phyloP scores from a whole-genome alignment of 2,329 filamentous ascomycete species.

The Talaromyces amestolkiae region DNA sequence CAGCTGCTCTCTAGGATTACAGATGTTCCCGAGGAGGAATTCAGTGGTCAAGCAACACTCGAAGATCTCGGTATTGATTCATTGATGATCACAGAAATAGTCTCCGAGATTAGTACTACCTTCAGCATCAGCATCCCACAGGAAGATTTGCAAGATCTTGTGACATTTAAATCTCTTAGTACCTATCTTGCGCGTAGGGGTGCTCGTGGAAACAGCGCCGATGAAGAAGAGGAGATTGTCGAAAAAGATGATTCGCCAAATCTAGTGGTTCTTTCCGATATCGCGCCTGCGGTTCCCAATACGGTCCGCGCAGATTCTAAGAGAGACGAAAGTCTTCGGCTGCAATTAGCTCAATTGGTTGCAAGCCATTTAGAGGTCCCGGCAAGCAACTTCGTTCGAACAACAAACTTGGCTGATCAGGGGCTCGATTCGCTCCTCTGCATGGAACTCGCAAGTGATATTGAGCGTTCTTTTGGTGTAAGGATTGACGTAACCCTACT shows the following conservation, averaged over 20 bases:
- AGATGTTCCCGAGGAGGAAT: background rate
- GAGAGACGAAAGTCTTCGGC: background rate
- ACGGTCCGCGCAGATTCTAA: background rate
- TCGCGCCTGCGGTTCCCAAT: background rate
- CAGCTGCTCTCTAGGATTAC: background rate
- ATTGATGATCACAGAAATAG: slow-evolving; percentile 24
- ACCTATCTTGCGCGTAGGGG: background rate
- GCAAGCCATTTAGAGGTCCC: background rate
- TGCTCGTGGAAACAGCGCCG: background rate
- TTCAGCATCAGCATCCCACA: background rate
- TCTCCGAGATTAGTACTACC: background rate
- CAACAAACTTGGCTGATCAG: background rate
- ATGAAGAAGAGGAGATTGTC: background rate
- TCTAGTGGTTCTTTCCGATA: background rate
- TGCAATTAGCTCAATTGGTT: background rate
- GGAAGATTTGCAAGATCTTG: background rate
- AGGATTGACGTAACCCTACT: background rate
- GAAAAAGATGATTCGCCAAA: background rate
- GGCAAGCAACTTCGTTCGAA: background rate
- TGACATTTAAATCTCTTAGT: background rate
- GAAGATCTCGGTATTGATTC: slow-evolving; percentile 34
- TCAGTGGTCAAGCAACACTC: slow-evolving; percentile 10
- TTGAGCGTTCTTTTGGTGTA: background rate
- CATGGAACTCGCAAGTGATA: background rate
- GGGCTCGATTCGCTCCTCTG: background rate